Conservation (phyloP, 345 rosid genomes). For the Arabis hirsuta region DNA sequence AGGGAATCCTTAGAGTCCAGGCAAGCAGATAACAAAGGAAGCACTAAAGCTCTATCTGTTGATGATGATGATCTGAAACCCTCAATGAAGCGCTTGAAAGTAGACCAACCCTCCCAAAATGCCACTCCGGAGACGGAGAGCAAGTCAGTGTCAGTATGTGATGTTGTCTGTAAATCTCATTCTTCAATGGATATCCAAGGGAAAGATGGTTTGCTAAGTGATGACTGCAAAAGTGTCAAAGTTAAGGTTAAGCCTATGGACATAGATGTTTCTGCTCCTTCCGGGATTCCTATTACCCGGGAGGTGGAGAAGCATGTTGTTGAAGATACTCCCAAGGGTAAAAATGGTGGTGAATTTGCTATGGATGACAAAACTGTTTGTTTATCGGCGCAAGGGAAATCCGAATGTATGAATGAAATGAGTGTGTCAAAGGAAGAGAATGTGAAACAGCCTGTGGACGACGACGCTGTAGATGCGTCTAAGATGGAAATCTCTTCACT, state of each 20-base stretch:
- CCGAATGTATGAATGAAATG: slow-evolving; percentile 55
- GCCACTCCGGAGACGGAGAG: slow-evolving; percentile 47
- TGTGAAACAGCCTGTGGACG: slow-evolving; percentile 41
- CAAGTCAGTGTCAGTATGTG: slow-evolving; percentile 36
- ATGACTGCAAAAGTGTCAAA: slow-evolving; percentile 41
- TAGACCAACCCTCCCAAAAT: slow-evolving; percentile 56
- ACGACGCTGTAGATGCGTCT: slow-evolving; percentile 43
- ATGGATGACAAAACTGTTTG: slow-evolving; percentile 39
- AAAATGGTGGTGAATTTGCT: slow-evolving; percentile 44
- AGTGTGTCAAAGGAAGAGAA: slow-evolving; percentile 58
- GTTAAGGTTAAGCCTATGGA: slow-evolving; percentile 58
- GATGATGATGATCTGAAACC: slow-evolving; percentile 61
- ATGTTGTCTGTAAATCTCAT: slow-evolving; percentile 47
- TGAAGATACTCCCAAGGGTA: slow-evolving; percentile 49
- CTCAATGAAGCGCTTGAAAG: slow-evolving; percentile 69
- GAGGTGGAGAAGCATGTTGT: slow-evolving; percentile 53
- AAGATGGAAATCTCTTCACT: slow-evolving; percentile 75
- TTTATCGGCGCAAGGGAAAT: slow-evolving; percentile 47
- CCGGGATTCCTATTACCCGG: slow-evolving; percentile 42
- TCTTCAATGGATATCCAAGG: slow-evolving; percentile 42
- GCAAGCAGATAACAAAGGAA: slow-evolving; percentile 45
- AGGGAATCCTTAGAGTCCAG: slow-evolving; percentile 49
- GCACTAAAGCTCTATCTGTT: slow-evolving; percentile 47
- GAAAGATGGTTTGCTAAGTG: slow-evolving; percentile 51
- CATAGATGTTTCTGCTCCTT: slow-evolving; percentile 49